phyloP scores from a whole-genome alignment of 1,139 yeast species.

The Lodderomyces beijingensis region DNA sequence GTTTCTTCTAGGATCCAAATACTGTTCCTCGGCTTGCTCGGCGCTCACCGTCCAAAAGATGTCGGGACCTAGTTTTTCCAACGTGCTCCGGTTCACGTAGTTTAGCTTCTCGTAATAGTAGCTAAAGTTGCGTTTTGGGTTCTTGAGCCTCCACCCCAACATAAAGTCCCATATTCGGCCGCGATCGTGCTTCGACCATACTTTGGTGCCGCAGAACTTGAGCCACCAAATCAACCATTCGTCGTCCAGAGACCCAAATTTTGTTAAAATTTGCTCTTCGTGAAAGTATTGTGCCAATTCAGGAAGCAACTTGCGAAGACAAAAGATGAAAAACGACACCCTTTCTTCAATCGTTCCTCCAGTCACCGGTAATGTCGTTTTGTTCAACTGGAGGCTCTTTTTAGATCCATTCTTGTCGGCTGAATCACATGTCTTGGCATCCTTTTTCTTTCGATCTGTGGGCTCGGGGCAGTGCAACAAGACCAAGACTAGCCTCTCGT shows the following conservation, averaged over 20 bases:
- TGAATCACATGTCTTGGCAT: no score
- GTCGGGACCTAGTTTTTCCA: conserved; percentile 40
- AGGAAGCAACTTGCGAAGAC: conserved; percentile 61
- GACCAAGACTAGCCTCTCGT: conserved; percentile 72
- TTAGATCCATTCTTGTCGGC: background rate
- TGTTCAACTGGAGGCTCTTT: conserved; percentile 20
- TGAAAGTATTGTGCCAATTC: conserved; percentile 73
- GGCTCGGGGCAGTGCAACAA: conserved; percentile 57
- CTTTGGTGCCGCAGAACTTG: conserved; percentile 87
- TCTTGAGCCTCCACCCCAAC: conserved; percentile 69
- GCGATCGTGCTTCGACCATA: conserved; percentile 75
- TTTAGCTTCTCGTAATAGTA: conserved; percentile 34
- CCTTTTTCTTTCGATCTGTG: conserved; percentile 5
- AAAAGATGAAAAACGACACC: conserved; percentile 67
- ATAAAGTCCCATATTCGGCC: conserved; percentile 88
- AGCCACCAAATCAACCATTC: conserved; percentile 97
- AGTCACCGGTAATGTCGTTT: conserved; percentile 43
- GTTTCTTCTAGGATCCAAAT: conserved; percentile 14
- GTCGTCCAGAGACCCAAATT: conserved; percentile 63
- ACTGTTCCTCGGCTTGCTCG: conserved; percentile 12
- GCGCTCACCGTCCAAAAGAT: conserved; percentile 35
- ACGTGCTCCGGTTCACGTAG: conserved; percentile 18
- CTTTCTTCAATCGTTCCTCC: conserved; percentile 72
- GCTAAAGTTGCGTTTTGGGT: conserved; percentile 26
- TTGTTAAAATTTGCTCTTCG: conserved; percentile 72